Percentiles rank a stretch among this genome's conserved stretches.
Evolutionary conservation across 2,329 filamentous ascomycete species (phyloP).

Genomic region (Leptographium lundbergii): DNA sequence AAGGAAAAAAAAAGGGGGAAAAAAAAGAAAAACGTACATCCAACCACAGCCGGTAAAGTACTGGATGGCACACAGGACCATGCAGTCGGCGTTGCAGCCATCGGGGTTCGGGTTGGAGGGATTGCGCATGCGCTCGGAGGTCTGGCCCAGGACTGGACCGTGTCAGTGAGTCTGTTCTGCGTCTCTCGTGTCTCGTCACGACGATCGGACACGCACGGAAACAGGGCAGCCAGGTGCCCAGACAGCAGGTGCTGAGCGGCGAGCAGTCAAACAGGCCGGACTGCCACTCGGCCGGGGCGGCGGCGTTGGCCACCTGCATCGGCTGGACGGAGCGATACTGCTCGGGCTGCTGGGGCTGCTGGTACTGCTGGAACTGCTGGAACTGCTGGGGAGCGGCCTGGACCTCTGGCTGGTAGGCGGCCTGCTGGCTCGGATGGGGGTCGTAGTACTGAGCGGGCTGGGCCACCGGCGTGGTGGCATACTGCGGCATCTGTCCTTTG

Average conservation of each 20-base stretch:
- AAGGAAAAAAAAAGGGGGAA: background rate
- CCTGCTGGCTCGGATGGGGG: no score
- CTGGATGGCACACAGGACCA: slow-evolving; percentile 25
- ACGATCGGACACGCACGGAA: slow-evolving; percentile 22
- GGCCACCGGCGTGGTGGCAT: no score
- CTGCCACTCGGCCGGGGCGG: slow-evolving; percentile 21
- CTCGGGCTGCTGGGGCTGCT: background rate
- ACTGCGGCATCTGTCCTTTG: no score
- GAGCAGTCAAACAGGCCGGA: slow-evolving; percentile 26
- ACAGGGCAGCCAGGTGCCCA: slow-evolving; percentile 29
- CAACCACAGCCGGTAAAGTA: slow-evolving; percentile 29
- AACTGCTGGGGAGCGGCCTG: background rate
- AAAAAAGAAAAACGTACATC: slow-evolving; percentile 20
- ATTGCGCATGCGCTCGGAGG: slow-evolving; percentile 30
- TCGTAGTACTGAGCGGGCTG: no score
- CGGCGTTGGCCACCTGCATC: slow-evolving; percentile 8
- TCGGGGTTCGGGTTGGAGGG: slow-evolving; percentile 27
- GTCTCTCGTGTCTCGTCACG: background rate
- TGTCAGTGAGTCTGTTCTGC: background rate
- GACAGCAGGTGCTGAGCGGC: slow-evolving; percentile 25
- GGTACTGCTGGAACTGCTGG: background rate
- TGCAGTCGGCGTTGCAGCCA: slow-evolving; percentile 28
- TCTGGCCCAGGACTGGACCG: slow-evolving; percentile 28
- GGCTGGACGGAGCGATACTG: slow-evolving; percentile 5
- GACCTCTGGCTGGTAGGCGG: no score